Base-by-base conservation (phyloP, 768 basidiomycete genomes). In the Hydnomerulius pinastri region DNA sequence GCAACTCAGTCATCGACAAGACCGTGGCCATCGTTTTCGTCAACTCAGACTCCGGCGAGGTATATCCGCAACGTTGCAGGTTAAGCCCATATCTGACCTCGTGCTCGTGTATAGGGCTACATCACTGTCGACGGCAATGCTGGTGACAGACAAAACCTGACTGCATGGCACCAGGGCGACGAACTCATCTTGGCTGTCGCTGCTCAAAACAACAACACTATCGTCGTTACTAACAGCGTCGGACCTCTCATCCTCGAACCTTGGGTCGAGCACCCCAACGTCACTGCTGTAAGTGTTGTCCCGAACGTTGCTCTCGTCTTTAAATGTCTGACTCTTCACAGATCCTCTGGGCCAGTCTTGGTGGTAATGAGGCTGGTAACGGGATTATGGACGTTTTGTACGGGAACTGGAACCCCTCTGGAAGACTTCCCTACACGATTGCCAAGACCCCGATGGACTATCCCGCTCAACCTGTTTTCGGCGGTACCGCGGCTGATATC, bases 41-140 rank as follows among this genome's bases (percentile, higher is more conserved):
- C 56, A 83, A 85, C 54, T 77, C 88, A 2, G 87, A 94, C 64
- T 92, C 90, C 6, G 93, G 93, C 20, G 93, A 95, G 70, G 81
- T 72, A 13, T 9, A 51, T 35, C 4, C 4, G 8, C 4, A 27
- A 4, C 8, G 13, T n/a, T 11, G 13, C 15, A 12, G 4, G 1
- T 13, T 13, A 24, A 27, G 21, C 20, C 15, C 23, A 13, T 43
- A 1, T 11, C 47, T 64, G 27, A 60, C 20, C 15, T 28, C 10
- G 21, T n/a, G n/a, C n/a, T 24, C 8, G 6, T 8, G 9, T 24
- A 1, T 67, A 79, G 62, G 70, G 47, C 2, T 89, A 87, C 59
- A 70, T 77, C 9, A 71, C 73, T 10, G 85, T 90, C 1, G 79
- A 80, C 20, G 82, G 80, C 15, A 80, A 85, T 54, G 72, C 64